These are phyloP conservation scores for Flaveria bidentis DNA, from an alignment of 129 eudicot genomes.

Conservation along the genomic window DNA sequence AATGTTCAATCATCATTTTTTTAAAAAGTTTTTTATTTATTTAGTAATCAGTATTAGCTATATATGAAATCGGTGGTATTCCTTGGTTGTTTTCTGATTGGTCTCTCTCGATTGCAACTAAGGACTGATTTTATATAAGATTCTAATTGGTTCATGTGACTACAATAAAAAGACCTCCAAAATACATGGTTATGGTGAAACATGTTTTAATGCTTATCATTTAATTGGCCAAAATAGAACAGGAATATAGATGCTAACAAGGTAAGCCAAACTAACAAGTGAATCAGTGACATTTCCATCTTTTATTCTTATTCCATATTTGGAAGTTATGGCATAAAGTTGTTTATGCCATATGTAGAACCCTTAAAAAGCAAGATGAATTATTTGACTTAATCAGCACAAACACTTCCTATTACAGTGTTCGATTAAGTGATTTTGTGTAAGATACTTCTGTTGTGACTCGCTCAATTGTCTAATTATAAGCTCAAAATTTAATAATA, in stretches of 20 bases:
- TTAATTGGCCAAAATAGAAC: background rate
- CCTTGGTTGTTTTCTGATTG: background rate
- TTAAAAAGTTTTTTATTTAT: background rate
- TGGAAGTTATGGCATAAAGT: background rate
- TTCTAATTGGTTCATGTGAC: slow-evolving; percentile 1
- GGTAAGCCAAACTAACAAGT: slow-evolving; percentile 20
- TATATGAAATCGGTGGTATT: slow-evolving; percentile 16
- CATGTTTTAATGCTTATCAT: background rate
- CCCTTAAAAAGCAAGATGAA: background rate
- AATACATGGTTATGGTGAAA: background rate
- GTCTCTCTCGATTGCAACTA: background rate
- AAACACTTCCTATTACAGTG: background rate
- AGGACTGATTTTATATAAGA: background rate
- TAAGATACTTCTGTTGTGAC: slow-evolving; percentile 10
- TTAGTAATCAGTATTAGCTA: background rate
- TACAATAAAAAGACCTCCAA: background rate
- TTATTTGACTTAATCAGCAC: background rate
- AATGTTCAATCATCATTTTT: background rate
- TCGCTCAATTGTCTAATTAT: slow-evolving; percentile 1
- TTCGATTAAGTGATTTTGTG: background rate
- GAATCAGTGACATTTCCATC: background rate
- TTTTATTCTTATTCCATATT: background rate
- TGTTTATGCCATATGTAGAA: slow-evolving; percentile 4
- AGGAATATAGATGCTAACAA: slow-evolving; percentile 11
- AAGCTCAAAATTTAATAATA: background rate